Evolutionary conservation across 805 yeast species (phyloP), one percentile per base, ranked within the genome.

Genomic region (Nakazawaea wyomingensis): DNA sequence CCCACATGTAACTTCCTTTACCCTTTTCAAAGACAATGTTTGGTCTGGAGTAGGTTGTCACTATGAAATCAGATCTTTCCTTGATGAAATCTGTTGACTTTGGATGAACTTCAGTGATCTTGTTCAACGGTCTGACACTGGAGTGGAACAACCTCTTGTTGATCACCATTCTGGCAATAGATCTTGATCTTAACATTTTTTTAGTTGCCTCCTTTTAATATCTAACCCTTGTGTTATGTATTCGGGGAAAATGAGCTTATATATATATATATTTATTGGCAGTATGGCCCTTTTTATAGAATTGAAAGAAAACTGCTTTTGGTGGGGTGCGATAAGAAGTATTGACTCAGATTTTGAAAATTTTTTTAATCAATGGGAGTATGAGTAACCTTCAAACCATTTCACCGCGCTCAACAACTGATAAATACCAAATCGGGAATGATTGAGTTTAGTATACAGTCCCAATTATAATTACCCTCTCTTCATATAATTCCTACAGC

Each of bases 11-110:
- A n/a, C 89, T 77, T 16, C 96, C 96, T 52, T 78, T 64, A 28
- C 96, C 99, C 47, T 81, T 82, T 38, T 83, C 79, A 44, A 91
- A 71, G 14, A 88, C 85, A 39, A 89, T 62, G 36, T 78, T 70
- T 10, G 96, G 95, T 54, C 90, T 77, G 9, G 89, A 74, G 56
- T 88, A 87, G 0, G 95, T 86, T 4, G 93, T 80, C 7, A 82
- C 90, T 8, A 81, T 71, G 57, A 66, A 81, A 7, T 75, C 78
- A 34, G 70, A 69, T 41, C 69, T 65, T 17, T 71, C 71, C 20
- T 64, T 62, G 37, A 82, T 66, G 51, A 54, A 65, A 46, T 59
- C 53, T 2, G 53, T 51, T 1, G 76, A 64, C 17, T 61, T 60
- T 5, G 56, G 40, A 28, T 37, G 40, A 18, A 33, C 11, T 16